Evolutionary conservation across 177 flowering plant genomes (phyloP).

Genomic region (Telopea speciosissima): DNA sequence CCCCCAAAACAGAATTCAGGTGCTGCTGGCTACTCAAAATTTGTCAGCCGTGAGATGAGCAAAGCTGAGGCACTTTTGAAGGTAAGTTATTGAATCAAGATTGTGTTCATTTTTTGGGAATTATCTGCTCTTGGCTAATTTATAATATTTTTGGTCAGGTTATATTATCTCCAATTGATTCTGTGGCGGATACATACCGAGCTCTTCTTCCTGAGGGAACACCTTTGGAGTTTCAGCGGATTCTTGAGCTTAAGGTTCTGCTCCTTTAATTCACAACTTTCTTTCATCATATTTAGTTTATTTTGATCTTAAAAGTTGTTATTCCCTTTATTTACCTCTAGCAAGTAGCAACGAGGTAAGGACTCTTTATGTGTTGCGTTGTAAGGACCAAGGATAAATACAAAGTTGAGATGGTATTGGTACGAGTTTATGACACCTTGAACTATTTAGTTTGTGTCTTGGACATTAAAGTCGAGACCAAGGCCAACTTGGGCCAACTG

Average conservation of each 20-base stretch:
- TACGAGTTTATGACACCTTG: too few species aligned
- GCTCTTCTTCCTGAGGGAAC: slow-evolving; percentile 97
- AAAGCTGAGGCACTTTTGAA: slow-evolving; percentile 97
- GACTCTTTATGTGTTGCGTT: too few species aligned
- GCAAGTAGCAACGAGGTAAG: too few species aligned
- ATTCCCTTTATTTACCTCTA: background rate
- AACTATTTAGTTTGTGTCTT: too few species aligned
- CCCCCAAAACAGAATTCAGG: slow-evolving; percentile 52
- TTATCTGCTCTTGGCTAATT: slow-evolving; percentile 3
- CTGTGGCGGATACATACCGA: slow-evolving; percentile 89
- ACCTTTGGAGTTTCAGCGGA: slow-evolving; percentile 81
- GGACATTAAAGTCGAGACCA: too few species aligned
- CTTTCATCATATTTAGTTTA: background rate
- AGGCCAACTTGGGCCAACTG: too few species aligned
- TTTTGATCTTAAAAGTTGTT: background rate
- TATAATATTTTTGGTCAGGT: slow-evolving; percentile 43
- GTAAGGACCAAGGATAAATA: background rate
- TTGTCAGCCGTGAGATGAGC: slow-evolving; percentile 96
- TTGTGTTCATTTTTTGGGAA: background rate
- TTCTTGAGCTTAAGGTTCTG: slow-evolving; percentile 87
- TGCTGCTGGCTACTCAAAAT: slow-evolving; percentile 83
- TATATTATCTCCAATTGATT: slow-evolving; percentile 85
- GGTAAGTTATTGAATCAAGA: slow-evolving; percentile 31
- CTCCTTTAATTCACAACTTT: background rate
- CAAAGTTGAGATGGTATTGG: too few species aligned